phyloP scores from a whole-genome alignment of 352 stramenopile species.

The Phytophthora citricola region DNA sequence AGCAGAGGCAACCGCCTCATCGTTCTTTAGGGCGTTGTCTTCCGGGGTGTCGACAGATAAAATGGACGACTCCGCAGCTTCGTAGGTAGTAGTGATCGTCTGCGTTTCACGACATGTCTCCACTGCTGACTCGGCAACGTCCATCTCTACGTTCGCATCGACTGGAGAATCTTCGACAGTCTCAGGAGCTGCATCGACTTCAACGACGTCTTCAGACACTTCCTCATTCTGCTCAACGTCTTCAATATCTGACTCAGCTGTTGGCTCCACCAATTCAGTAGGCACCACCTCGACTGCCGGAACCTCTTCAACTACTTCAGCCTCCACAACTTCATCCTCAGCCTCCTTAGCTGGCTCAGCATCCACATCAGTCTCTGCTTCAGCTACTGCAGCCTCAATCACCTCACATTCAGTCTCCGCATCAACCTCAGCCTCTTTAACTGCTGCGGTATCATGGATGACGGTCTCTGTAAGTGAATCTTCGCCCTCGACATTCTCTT shows the following conservation, averaged over 20 bases:
- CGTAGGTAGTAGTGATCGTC: slow-evolving; percentile 15
- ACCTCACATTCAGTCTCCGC: not conserved
- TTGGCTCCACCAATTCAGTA: slow-evolving; percentile 8
- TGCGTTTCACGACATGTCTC: slow-evolving; percentile 14
- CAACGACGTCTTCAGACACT: not conserved
- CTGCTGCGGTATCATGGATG: not conserved
- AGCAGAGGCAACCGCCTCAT: not conserved
- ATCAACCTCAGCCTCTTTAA: not conserved
- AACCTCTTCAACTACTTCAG: slow-evolving; percentile 7
- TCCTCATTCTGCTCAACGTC: slow-evolving; percentile 1
- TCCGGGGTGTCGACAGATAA: not conserved
- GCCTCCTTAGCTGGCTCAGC: not conserved
- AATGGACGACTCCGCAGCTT: slow-evolving; percentile 18
- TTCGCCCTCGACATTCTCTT: too few relatives aligned
- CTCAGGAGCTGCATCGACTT: slow-evolving; percentile 10
- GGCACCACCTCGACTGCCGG: not conserved
- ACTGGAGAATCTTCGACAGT: not conserved
- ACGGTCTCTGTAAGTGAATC: not conserved
- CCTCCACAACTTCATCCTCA: not conserved
- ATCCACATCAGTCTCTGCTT: slow-evolving; percentile 4
- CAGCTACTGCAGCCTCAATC: not conserved
- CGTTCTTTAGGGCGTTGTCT: slow-evolving; percentile 3
- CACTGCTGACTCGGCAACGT: slow-evolving; percentile 2
- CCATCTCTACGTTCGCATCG: slow-evolving; percentile 3
- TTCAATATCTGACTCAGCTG: slow-evolving; percentile 6